Base-by-base conservation (phyloP, 78 protist genomes). In the Dictyostelium citrinum region DNA sequence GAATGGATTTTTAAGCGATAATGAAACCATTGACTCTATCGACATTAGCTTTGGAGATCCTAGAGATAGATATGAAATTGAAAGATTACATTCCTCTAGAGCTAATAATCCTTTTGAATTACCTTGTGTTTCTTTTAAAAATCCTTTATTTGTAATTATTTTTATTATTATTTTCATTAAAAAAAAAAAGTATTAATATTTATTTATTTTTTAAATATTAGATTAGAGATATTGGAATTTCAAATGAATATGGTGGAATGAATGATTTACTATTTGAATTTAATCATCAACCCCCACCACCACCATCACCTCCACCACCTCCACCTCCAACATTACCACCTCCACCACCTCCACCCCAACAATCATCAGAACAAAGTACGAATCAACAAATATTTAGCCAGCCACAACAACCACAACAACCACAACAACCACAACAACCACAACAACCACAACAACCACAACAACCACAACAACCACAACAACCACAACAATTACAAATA, bases 241-340 rank as follows among this genome's bases (percentile, higher is more conserved):
- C 84, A 16, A 55, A 55, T 20, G 85, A 88, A 68, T 78, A 78
- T 78, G 85, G 85, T 22, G 37, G 61, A 24, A 88, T 88, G 85
- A 24, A 75, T 16, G 84, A 88, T 16, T 35, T 16, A 10, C 0
- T 27, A 5, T 68, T 55, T 55, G 64, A 55, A 55, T 20, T 20
- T 20, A 20, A 6, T 6, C 2, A 55, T 12, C 64, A 58, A 7
- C 45, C 45, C 9, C 33, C 72, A 7, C 35, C 72, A 7, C 35
- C 68, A 55, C 46, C 29, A 20, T 41, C 46, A 58, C 46, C 71
- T 58, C 68, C 84, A 20, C 20, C 58, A 27, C 46, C 46, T 5
- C 77, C 75, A 8, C 75, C 75, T 11, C 75, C 84, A 55, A 16
- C 58, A 24, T 46, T 27, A 27, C 41, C 75, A 14, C 75, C 75